Conservation (phyloP, 495 filamentous ascomycete species). For the Schizothecium vesticola region DNA sequence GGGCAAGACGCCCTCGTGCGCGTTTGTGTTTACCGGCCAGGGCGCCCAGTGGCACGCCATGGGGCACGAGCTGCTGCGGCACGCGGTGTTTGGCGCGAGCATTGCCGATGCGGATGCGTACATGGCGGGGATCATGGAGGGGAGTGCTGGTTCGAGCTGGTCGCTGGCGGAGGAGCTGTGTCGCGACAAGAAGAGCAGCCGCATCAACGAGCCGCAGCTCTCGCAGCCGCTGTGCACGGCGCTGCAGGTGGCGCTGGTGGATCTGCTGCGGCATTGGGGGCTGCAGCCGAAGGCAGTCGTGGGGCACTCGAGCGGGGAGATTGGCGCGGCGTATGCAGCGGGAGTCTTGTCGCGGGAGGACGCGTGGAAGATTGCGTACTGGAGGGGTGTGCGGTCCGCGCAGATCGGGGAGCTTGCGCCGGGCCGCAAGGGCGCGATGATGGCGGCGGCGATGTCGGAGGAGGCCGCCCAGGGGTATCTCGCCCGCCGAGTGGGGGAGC, state of each 20-base stretch:
- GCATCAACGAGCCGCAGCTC: background rate
- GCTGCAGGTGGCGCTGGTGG: slow-evolving; percentile 48
- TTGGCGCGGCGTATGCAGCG: slow-evolving; percentile 40
- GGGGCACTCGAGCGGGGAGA: slow-evolving; percentile 60
- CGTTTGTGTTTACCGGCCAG: slow-evolving; percentile 39
- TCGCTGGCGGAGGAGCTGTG: background rate
- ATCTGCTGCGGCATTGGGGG: slow-evolving; percentile 42
- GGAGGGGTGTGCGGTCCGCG: slow-evolving; percentile 29
- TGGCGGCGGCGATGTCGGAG: slow-evolving; percentile 26
- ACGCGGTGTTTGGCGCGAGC: background rate
- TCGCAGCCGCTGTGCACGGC: slow-evolving; percentile 42
- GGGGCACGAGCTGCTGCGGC: slow-evolving; percentile 38
- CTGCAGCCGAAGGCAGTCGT: slow-evolving; percentile 44
- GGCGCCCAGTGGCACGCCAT: slow-evolving; percentile 46
- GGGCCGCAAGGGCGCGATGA: slow-evolving; percentile 43
- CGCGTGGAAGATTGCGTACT: slow-evolving; percentile 43
- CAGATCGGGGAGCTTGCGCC: background rate
- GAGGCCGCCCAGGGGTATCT: background rate
- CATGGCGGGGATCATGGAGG: background rate
- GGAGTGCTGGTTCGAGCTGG: background rate
- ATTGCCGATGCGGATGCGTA: background rate
- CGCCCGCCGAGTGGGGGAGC: background rate
- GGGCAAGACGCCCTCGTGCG: too few species aligned
- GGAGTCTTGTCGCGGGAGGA: slow-evolving; percentile 37
- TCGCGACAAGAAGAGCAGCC: background rate